Base-by-base conservation (phyloP, 495 filamentous ascomycete species). In the Trichoderma erinaceum region DNA sequence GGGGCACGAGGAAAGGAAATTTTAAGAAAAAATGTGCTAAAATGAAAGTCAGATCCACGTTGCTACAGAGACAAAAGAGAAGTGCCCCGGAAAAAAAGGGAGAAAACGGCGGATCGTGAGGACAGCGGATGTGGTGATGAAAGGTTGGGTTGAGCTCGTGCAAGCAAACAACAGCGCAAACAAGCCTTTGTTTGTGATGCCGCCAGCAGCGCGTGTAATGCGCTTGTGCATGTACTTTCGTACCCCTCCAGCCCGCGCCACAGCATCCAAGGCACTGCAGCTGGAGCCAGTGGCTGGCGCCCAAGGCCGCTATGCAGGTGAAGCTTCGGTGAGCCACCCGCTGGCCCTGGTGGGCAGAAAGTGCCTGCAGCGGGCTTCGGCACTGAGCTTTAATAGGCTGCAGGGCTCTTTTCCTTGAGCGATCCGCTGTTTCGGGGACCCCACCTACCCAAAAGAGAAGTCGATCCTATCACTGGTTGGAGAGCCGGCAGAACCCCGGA, bases 391-490 rank as follows among this genome's bases (percentile, higher is more conserved):
- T 56, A 56, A 56, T 21, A 56, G 50, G 50, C 50, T 46, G 43
- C 43, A 46, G 43, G 43, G 43, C 43, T 46, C 6, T 18, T 23
- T 23, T 29, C 29, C 18, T 7, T 23, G 21, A 23, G 18, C 48
- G n/a, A 48, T 16, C 48, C 48, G 48, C 48, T 11, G 5, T 21
- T 21, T 52, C 48, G 48, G 27, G 25, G 56, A 61, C 56, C 56
- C 56, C 56, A 61, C 56, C 56, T 61, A 61, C 56, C 56, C 25
- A 32, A 61, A 29, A 11, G 23, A 61, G 56, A 18, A 61, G 56
- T 61, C 11, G 27, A 52, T 52, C 48, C n/a, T 52, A 6, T 52
- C 18, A 21, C n/a, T 52, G 48, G 48, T 52, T 52, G 48, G 56
- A 3, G 23, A 16, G 50, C 25, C 56, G 56, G 56, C 56, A 21